A percentile compares a stretch with the other conserved stretches of the same genome.
Conservation (phyloP, 2,329 filamentous ascomycete species). For the Scedosporium aurantiacum region DNA sequence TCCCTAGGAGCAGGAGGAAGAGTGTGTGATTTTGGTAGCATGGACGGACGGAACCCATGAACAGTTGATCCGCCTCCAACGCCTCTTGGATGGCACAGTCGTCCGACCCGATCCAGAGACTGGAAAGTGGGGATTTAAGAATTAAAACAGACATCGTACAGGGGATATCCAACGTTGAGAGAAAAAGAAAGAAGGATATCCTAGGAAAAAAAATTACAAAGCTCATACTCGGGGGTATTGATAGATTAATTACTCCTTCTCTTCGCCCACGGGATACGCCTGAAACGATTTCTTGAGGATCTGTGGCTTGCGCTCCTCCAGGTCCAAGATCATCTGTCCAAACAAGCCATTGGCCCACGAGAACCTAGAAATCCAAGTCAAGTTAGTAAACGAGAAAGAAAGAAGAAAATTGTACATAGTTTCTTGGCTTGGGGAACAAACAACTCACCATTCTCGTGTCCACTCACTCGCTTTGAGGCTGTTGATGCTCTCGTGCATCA, state of each 20-base stretch:
- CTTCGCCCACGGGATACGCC: conserved; percentile 1
- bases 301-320: conserved; percentile 62
- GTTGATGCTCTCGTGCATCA: conserved; percentile 36
- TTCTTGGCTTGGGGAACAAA: not conserved
- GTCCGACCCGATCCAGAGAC: too few species aligned
- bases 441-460: conserved; percentile 25
- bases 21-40: too few species aligned
- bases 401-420: not conserved
- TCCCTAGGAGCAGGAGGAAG: not conserved
- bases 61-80: too few species aligned
- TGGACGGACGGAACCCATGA: too few species aligned
- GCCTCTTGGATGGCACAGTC: too few species aligned
- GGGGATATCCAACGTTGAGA: not conserved
- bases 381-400: not conserved
- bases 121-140: too few species aligned
- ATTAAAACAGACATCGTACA: not conserved
- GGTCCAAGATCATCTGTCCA: conserved; percentile 67
- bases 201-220: not conserved
- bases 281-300: conserved; percentile 44
- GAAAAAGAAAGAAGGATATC: not conserved
- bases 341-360: conserved; percentile 87
- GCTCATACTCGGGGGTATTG: not conserved
- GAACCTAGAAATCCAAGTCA: conserved; percentile 48
- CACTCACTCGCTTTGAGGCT: conserved; percentile 20
- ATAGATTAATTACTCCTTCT: not conserved